Base-by-base conservation (phyloP, 2,329 filamentous ascomycete species). In the Hymenoscyphus repandus region DNA sequence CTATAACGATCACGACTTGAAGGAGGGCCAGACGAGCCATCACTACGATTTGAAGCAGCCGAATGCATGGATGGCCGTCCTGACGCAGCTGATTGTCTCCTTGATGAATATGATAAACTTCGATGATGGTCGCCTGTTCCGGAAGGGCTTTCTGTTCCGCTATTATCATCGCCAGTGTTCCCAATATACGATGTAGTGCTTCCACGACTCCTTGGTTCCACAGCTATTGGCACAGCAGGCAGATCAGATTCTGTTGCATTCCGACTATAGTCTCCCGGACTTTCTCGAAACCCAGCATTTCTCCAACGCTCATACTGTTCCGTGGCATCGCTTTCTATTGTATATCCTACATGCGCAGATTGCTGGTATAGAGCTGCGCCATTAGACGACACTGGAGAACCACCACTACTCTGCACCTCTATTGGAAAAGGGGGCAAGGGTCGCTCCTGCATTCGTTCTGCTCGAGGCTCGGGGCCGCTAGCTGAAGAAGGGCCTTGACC, bases 381-480 rank as follows among this genome's bases (percentile, higher is more conserved):
- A 37, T 47, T 37, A 6, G 20, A 44, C 15, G 38, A 30, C 11
- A 44, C 42, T 12, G 10, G 32, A 12, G 42, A 10, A 6, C 22
- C 11, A 20, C 20, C 20, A 11, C 11, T 18, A 45, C 33, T n/a
- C 34, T 34, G 17, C 3, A 20, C 15, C 4, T 32, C 7, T 38
- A 42, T 39, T n/a, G 31, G 46, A 17, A 41, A 31, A 30, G 50
- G 22, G 32, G 51, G 51, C 9, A 53, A 33, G 50, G 51, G 51
- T 5, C 47, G 42, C 20, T 50, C 51, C 12, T 44, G 18, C 34
- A 18, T 43, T 45, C 15, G n/a, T 12, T 44, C 32, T 15, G 20
- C 20, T 17, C 18, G 38, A 27, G 22, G 33, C 10, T 38, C 27
- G 6, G 27, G 11, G 30, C 47, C 47, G 7, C 15, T 10, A 38